A percentile compares a stretch with the other conserved stretches of the same genome.
Conservation (phyloP, 176 grass and related monocot genomes). For the Urochloa ruziziensis region DNA sequence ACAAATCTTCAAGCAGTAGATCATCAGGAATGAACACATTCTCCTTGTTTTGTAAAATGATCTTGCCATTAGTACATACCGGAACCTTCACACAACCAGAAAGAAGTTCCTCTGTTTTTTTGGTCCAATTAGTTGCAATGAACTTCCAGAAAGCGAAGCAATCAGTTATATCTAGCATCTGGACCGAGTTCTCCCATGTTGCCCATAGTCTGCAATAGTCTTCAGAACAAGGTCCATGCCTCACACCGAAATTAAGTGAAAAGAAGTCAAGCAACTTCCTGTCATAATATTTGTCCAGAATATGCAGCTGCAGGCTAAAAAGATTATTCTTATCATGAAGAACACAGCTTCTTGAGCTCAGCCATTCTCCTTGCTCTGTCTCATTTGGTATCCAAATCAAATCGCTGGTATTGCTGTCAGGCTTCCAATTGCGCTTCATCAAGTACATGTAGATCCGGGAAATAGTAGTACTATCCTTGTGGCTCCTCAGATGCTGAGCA, state of each 20-base stretch:
- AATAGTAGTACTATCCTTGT: conserved; percentile 46
- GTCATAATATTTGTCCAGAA: conserved; percentile 61
- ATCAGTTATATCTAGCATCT: conserved; percentile 1
- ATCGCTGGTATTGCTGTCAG: conserved; percentile 4
- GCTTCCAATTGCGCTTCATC: conserved; percentile 38
- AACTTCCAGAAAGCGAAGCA: conserved; percentile 67
- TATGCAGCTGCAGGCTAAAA: conserved; percentile 40
- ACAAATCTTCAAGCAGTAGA: conserved; percentile 56
- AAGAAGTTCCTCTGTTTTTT: conserved; percentile 26
- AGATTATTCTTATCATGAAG: conserved; percentile 46
- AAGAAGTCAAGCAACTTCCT: conserved; percentile 47
- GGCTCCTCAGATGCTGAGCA: conserved; percentile 40
- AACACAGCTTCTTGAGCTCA: conserved; percentile 42
- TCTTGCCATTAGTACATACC: conserved; percentile 19
- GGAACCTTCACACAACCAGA: conserved; percentile 48
- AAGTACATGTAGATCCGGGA: conserved; percentile 58
- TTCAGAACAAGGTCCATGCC: conserved; percentile 26
- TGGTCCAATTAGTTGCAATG: conserved; percentile 43
- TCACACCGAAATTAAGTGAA: conserved; percentile 36
- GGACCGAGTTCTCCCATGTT: conserved; percentile 46
- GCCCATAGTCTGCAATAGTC: conserved; percentile 55
- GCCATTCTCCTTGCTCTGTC: conserved; percentile 49
- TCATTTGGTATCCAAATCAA: conserved; percentile 67
- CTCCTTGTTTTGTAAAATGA: conserved; percentile 38
- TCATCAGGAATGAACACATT: conserved; percentile 73